Conservation (phyloP, 2,329 filamentous ascomycete genomes). For the Neopestalotiopsis rosae region DNA sequence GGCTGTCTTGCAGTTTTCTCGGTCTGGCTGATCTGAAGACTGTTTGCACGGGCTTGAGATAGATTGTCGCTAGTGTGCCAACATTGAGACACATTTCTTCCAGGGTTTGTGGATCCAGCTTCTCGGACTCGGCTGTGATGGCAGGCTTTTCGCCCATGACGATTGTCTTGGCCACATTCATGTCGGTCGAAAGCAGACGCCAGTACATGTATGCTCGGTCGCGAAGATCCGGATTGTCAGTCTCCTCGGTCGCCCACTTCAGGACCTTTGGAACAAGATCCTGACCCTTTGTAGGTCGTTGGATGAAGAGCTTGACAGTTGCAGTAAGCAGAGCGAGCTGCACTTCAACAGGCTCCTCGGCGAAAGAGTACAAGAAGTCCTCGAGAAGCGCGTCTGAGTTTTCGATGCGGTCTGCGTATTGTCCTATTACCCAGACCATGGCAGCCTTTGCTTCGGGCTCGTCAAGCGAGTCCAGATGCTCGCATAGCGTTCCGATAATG, state of each 20-base stretch:
- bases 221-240: constrained; percentile 96
- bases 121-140: constrained; percentile 95
- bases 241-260: constrained; percentile 99
- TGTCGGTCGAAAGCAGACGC: constrained; percentile 92
- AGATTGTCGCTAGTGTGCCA: constrained; percentile 94
- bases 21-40: constrained; percentile 91
- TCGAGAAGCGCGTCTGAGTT: constrained; percentile 94
- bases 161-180: constrained; percentile 81
- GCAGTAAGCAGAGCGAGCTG: constrained; percentile 93
- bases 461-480: constrained; percentile 94
- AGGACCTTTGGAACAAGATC: constrained; percentile 91
- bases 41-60: constrained; percentile 95
- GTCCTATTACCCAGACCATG: constrained; percentile 99
- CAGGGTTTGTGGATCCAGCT: constrained; percentile 85
- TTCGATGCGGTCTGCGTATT: constrained; percentile 96
- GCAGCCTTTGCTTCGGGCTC: constrained; percentile 98
- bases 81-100: constrained; percentile 98
- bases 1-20: constrained; percentile 78
- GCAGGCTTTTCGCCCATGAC: constrained; percentile 98
- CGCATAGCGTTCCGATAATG: constrained; percentile 94
- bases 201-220: constrained; percentile 99
- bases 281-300: constrained; percentile 92
- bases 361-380: constrained; percentile 92
- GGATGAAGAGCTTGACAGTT: constrained; percentile 97
- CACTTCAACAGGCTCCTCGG: constrained; percentile 93